These are phyloP conservation scores for Carpinus fangiana DNA, from an alignment of 306 rosid species.

Conservation along the genomic window DNA sequence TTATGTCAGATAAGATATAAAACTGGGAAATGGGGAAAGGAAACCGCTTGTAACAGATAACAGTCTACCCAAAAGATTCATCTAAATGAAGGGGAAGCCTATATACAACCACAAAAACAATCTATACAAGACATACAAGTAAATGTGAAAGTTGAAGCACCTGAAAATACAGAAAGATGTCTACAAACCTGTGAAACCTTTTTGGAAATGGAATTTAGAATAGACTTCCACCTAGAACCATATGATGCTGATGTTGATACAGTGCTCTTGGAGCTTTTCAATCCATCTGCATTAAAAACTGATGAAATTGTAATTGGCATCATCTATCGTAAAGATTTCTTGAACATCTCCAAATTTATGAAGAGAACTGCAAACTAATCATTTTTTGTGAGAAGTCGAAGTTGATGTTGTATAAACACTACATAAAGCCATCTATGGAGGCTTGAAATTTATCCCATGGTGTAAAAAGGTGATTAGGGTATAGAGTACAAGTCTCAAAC, in stretches of 20 bases:
- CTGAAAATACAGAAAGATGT: conserved; percentile 4
- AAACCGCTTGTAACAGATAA: too few relatives aligned
- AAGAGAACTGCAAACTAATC: background rate
- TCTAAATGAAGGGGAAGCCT: too few relatives aligned
- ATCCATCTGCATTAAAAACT: conserved; percentile 45
- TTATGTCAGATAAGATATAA: too few relatives aligned
- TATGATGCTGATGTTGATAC: conserved; percentile 33
- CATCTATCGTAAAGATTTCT: conserved; percentile 25
- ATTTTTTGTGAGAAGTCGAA: background rate
- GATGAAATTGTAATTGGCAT: conserved; percentile 33
- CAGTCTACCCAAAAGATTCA: too few relatives aligned
- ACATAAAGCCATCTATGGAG: background rate
- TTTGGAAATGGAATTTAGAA: conserved; percentile 68
- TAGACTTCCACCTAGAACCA: conserved; percentile 75
- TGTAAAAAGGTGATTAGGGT: background rate
- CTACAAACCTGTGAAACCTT: conserved; percentile 88
- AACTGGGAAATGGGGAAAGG: too few relatives aligned
- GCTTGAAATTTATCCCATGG: background rate
- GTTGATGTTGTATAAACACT: background rate
- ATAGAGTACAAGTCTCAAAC: background rate
- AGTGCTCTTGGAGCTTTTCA: conserved; percentile 44
- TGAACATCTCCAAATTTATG: background rate
- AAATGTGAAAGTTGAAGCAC: conserved; percentile 3
- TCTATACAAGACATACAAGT: too few relatives aligned
- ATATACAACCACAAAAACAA: too few relatives aligned